Evolutionary conservation across 495 filamentous ascomycete genomes (phyloP).

Genomic region (Thermothielavioides terrestris): DNA sequence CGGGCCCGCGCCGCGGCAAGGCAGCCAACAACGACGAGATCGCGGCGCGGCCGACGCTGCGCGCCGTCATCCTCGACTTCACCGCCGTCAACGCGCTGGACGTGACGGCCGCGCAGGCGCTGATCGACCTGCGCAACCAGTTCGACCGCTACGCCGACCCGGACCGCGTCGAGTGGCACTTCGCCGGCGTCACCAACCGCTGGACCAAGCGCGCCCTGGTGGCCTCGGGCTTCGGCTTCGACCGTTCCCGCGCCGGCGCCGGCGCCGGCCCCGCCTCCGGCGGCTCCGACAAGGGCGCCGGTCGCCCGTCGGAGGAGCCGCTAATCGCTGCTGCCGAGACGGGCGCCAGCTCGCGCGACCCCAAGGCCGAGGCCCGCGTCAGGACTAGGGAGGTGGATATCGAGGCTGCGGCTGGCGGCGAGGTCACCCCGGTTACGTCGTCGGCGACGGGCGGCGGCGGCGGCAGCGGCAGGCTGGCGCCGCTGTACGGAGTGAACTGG

Average conservation of each 20-base stretch:
- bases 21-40: neutral
- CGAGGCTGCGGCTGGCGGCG: conserved; percentile 15
- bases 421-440: conserved; percentile 10
- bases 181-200: conserved; percentile 25
- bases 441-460: neutral
- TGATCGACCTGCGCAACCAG: conserved; percentile 25
- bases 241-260: conserved; percentile 15
- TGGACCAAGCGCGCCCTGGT: conserved; percentile 17
- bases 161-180: conserved; percentile 25
- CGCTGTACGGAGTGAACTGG: conserved; percentile 40
- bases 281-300: neutral
- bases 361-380: neutral
- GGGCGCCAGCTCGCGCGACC: neutral
- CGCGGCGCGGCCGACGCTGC: conserved; percentile 20
- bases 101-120: conserved; percentile 25
- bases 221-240: conserved; percentile 11
- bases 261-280: neutral
- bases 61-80: conserved; percentile 28
- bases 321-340: conserved; percentile 17
- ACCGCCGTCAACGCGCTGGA: conserved; percentile 25
- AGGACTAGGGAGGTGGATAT: conserved; percentile 10
- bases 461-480: conserved; percentile 17
- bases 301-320: conserved; percentile 29
- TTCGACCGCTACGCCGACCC: conserved; percentile 22
- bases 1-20: neutral